Conservation (phyloP, 371 early-diverging fungal species). For the Basidiobolus heterosporus region DNA sequence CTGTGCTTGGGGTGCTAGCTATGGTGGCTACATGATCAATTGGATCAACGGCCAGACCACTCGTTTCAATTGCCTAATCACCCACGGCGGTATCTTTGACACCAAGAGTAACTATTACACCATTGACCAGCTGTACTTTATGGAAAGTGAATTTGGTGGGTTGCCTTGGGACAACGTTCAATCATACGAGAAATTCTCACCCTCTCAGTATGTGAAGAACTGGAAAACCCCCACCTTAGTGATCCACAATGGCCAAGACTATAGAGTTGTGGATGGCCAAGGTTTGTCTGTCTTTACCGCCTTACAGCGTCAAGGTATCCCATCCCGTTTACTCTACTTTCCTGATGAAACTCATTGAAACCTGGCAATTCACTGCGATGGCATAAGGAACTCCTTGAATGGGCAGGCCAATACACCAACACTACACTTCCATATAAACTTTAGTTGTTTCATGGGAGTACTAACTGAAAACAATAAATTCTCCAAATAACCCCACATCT, state of each 20-base stretch:
- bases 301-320: conserved; percentile 49
- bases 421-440: not conserved
- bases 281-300: conserved; percentile 62
- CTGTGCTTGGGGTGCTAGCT: conserved; percentile 56
- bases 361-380: conserved; percentile 60
- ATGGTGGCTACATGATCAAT: conserved; percentile 75
- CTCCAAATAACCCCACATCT: too few relatives aligned
- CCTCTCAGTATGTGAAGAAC: conserved; percentile 43
- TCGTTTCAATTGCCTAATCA: conserved; percentile 55
- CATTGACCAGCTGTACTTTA: conserved; percentile 68
- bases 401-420: conserved; percentile 40
- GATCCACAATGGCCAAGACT: conserved; percentile 49
- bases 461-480: too few relatives aligned
- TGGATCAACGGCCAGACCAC: conserved; percentile 41
- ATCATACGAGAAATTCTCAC: conserved; percentile 49
- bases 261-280: conserved; percentile 48
- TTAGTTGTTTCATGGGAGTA: too few relatives aligned
- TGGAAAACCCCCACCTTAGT: conserved; percentile 71
- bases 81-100: conserved; percentile 68
- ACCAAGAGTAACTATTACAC: conserved; percentile 41
- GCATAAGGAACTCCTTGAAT: conserved; percentile 50
- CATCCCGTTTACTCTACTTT: conserved; percentile 56
- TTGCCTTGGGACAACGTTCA: conserved; percentile 33
- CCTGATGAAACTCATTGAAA: conserved; percentile 69
- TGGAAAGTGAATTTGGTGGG: conserved; percentile 59